phyloP scores from a whole-genome alignment of 495 filamentous ascomycete genomes.

The Trichoderma reesei region DNA sequence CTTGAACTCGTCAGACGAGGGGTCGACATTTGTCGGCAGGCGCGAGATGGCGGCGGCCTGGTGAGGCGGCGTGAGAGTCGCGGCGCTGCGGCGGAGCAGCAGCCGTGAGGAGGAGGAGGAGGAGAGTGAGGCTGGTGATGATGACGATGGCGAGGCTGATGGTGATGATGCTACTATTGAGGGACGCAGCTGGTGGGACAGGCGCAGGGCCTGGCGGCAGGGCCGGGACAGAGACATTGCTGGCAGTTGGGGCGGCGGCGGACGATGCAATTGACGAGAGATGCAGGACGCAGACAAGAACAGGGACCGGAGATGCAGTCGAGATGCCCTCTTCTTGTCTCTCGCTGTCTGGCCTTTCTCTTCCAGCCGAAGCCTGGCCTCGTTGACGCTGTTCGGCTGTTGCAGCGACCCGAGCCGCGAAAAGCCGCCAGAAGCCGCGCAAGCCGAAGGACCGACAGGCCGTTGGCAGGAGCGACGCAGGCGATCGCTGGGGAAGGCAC shows the following conservation, averaged over 20 bases:
- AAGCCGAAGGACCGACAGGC: constrained; percentile 9
- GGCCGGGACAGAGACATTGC: constrained; percentile 29
- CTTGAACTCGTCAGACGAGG: constrained; percentile 63
- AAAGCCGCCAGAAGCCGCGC: constrained; percentile 26
- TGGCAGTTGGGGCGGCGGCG: neutral
- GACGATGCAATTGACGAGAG: neutral
- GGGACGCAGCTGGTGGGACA: constrained; percentile 31
- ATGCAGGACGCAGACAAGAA: neutral
- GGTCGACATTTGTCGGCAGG: constrained; percentile 66
- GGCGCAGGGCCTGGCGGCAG: constrained; percentile 25
- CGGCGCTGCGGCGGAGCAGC: constrained; percentile 27
- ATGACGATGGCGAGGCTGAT: neutral
- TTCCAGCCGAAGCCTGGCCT: constrained; percentile 10
- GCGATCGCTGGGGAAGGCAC: neutral
- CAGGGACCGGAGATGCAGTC: neutral
- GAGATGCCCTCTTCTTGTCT: neutral
- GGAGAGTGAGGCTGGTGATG: neutral
- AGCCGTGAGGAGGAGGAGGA: too few species aligned
- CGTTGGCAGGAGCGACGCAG: neutral
- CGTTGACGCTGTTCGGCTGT: constrained; percentile 14
- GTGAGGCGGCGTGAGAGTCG: constrained; percentile 56
- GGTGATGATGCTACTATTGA: constrained; percentile 6
- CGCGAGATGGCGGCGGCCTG: constrained; percentile 69
- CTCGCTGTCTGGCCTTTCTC: too few species aligned
- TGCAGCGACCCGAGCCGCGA: constrained; percentile 21